These are phyloP conservation scores for Aspergillus sp. DNA, from an alignment of 2,329 filamentous ascomycete genomes.

Conservation along the genomic window DNA sequence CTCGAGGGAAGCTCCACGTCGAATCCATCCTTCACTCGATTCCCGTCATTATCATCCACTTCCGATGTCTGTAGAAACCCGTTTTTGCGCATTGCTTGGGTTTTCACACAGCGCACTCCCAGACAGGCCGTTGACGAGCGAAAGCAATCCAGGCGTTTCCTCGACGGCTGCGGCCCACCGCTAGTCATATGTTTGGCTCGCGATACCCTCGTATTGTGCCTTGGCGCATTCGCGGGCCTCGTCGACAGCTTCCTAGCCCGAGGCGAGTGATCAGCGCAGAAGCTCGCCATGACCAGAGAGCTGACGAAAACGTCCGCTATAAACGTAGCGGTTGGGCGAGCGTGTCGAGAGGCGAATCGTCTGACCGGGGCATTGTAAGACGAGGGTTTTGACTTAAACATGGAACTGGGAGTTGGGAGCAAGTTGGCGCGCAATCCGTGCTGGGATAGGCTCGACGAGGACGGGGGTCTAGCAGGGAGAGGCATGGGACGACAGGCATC, in stretches of 20 bases:
- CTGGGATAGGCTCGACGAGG: constrained; percentile 41
- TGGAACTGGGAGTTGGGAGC: constrained; percentile 15
- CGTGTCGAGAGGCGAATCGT: constrained; percentile 20
- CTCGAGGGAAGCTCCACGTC: not conserved
- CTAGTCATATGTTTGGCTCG: constrained; percentile 9
- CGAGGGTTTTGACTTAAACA: constrained; percentile 19
- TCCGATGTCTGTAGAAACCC: constrained; percentile 15
- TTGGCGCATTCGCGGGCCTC: constrained; percentile 10
- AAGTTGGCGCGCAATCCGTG: constrained; percentile 26
- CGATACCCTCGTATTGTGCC: constrained; percentile 11
- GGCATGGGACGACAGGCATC: constrained; percentile 58
- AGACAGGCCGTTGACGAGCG: constrained; percentile 8
- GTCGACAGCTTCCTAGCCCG: constrained; percentile 21
- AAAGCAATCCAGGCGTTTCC: constrained; percentile 12
- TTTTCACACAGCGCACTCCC: constrained; percentile 11
- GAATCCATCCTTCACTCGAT: constrained; percentile 3
- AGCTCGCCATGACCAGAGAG: constrained; percentile 44
- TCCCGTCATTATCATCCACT: constrained; percentile 10
- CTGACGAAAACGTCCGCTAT: constrained; percentile 46
- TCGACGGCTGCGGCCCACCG: constrained; percentile 10
- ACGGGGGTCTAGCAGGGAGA: constrained; percentile 47
- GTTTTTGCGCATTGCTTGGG: constrained; percentile 20
- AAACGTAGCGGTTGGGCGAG: constrained; percentile 21
- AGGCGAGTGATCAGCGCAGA: constrained; percentile 41
- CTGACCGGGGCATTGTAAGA: constrained; percentile 17